A percentile compares a stretch with the other conserved stretches of the same genome.
Evolutionary conservation across 345 rosid genomes (phyloP).

Genomic region (Alliaria petiolata): DNA sequence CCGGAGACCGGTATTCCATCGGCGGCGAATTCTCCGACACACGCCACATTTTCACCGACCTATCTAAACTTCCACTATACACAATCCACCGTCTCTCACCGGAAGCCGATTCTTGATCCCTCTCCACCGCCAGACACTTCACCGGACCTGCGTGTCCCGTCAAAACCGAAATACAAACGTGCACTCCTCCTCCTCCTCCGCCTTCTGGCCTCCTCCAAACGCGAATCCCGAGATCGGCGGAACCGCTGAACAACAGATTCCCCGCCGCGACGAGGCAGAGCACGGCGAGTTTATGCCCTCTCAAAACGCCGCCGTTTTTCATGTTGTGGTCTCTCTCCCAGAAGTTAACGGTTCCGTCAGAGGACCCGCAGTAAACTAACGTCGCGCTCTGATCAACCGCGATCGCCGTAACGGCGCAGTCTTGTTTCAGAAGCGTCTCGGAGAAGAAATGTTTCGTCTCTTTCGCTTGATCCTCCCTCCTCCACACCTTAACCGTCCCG

Average conservation of each 20-base stretch:
- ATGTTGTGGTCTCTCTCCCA: slow-evolving; percentile 63
- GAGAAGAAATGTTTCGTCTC: slow-evolving; percentile 86
- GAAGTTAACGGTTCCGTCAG: slow-evolving; percentile 78
- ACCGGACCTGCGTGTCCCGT: slow-evolving; percentile 81
- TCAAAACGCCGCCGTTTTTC: slow-evolving; percentile 59
- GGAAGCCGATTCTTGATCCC: slow-evolving; percentile 43
- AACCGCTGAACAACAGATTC: slow-evolving; percentile 70
- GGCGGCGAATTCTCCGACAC: slow-evolving; percentile 61
- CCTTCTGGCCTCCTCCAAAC: slow-evolving; percentile 65
- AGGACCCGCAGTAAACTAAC: slow-evolving; percentile 70
- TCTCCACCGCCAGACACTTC: slow-evolving; percentile 81
- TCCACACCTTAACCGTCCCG: slow-evolving; percentile 84
- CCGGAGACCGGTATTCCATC: background rate
- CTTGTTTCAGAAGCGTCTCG: slow-evolving; percentile 73
- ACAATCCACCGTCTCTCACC: slow-evolving; percentile 64
- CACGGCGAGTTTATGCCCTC: slow-evolving; percentile 76
- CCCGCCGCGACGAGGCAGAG: slow-evolving; percentile 71
- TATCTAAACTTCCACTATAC: slow-evolving; percentile 92
- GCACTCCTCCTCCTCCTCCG: slow-evolving; percentile 30
- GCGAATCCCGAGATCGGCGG: slow-evolving; percentile 77
- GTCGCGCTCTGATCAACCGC: slow-evolving; percentile 53
- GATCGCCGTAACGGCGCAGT: slow-evolving; percentile 72
- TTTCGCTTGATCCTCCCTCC: slow-evolving; percentile 78
- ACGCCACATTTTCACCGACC: slow-evolving; percentile 88
- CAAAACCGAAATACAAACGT: slow-evolving; percentile 57